Percentiles rank a stretch among this genome's conserved stretches.
Evolutionary conservation across 495 filamentous ascomycete genomes (phyloP).

Genomic region (Hyaloscypha bicolor): DNA sequence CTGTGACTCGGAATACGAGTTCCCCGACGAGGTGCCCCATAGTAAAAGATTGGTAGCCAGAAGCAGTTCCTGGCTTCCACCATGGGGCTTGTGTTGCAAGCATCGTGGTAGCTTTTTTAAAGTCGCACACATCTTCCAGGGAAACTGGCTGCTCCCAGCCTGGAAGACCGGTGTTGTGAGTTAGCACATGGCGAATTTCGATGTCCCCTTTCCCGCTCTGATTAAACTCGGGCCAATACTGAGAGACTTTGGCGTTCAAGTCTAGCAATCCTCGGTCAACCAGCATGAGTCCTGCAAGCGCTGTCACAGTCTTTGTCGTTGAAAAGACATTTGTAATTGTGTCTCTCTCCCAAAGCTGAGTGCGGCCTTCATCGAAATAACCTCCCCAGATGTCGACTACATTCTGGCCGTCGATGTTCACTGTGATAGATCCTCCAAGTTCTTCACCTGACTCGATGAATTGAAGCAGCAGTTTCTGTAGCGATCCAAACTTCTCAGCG

Average conservation of each 20-base stretch:
- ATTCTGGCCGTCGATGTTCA: constrained; percentile 44
- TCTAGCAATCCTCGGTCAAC: constrained; percentile 45
- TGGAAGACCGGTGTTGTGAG: constrained; percentile 39
- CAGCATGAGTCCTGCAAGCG: constrained; percentile 41
- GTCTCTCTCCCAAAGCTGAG: constrained; percentile 41
- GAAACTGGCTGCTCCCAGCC: constrained; percentile 40
- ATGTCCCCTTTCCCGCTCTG: constrained; percentile 45
- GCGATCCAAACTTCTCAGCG: constrained; percentile 39
- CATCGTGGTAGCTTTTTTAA: constrained; percentile 32
- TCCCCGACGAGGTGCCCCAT: constrained; percentile 47
- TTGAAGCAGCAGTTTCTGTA: constrained; percentile 39
- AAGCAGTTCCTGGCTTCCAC: constrained; percentile 45
- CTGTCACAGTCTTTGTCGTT: constrained; percentile 43
- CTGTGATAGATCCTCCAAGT: constrained; percentile 44
- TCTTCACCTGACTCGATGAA: constrained; percentile 38
- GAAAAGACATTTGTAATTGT: constrained; percentile 48
- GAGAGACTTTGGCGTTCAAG: constrained; percentile 40
- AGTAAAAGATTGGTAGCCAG: constrained; percentile 43
- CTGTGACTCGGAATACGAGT: constrained; percentile 35
- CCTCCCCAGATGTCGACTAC: constrained; percentile 54
- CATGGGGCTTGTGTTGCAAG: constrained; percentile 46
- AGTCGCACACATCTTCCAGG: constrained; percentile 37
- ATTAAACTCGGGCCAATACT: constrained; percentile 51
- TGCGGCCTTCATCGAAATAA: constrained; percentile 33
- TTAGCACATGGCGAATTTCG: constrained; percentile 45